These are phyloP conservation scores for Monilinia fructigena DNA, from an alignment of 2,329 filamentous ascomycete species.

Conservation along the genomic window DNA sequence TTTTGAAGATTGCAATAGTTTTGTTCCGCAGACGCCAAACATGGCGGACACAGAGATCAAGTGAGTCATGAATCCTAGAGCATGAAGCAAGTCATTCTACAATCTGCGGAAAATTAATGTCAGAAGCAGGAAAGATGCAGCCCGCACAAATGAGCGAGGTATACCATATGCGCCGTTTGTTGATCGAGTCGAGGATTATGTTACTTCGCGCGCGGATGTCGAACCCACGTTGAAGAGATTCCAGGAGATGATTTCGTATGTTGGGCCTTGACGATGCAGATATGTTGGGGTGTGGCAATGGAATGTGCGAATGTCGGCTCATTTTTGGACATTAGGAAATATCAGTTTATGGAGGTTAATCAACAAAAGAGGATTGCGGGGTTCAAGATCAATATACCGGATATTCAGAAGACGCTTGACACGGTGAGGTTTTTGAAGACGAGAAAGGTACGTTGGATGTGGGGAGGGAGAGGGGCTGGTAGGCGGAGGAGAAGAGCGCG, in stretches of 20 bases:
- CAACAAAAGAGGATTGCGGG: slow-evolving; percentile 79
- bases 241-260: slow-evolving; percentile 89
- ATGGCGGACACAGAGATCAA: slow-evolving; percentile 38
- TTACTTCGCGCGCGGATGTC: slow-evolving; percentile 73
- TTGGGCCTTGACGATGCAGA: slow-evolving; percentile 18
- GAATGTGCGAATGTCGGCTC: slow-evolving; percentile 2
- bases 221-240: slow-evolving; percentile 79
- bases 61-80: slow-evolving; percentile 27
- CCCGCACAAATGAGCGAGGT: slow-evolving; percentile 73
- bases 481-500: neutral
- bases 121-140: slow-evolving; percentile 37
- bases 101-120: slow-evolving; percentile 24
- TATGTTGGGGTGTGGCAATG: neutral
- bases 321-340: slow-evolving; percentile 67
- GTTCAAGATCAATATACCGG: slow-evolving; percentile 90
- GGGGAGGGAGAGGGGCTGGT: neutral
- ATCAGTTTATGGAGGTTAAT: slow-evolving; percentile 99
- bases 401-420: slow-evolving; percentile 94
- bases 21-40: slow-evolving; percentile 13
- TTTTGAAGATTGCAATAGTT: slow-evolving; percentile 8
- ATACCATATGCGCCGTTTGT: slow-evolving; percentile 84
- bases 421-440: slow-evolving; percentile 82
- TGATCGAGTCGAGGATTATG: slow-evolving; percentile 86
- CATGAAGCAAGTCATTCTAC: neutral
- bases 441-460: slow-evolving; percentile 56